These are phyloP conservation scores for Ochetophila trinervis DNA, from an alignment of 306 rosid species.

Conservation along the genomic window DNA sequence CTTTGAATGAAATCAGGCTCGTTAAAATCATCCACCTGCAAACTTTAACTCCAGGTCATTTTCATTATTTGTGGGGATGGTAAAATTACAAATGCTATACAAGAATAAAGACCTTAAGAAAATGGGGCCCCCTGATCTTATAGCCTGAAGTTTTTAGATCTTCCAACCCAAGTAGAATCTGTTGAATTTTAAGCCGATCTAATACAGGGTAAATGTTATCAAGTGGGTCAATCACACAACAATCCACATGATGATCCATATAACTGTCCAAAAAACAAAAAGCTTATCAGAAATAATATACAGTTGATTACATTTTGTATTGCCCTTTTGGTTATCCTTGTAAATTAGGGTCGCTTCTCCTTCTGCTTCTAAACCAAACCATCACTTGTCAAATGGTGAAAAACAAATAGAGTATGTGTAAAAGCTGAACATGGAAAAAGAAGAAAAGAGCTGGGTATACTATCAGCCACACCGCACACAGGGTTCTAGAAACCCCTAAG, in stretches of 20 bases:
- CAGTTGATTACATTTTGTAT: neutral
- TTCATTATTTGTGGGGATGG: no score
- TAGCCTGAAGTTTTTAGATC: constrained; percentile 48
- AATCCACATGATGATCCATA: constrained; percentile 52
- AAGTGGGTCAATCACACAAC: constrained; percentile 75
- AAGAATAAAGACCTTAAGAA: constrained; percentile 44
- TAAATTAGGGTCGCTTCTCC: neutral
- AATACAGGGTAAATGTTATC: constrained; percentile 55
- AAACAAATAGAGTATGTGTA: neutral
- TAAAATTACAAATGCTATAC: neutral
- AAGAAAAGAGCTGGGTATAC: neutral
- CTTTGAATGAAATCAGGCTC: constrained; percentile 42
- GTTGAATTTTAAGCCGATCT: constrained; percentile 75
- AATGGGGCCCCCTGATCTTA: constrained; percentile 71
- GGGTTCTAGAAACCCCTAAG: no score
- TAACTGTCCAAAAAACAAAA: constrained; percentile 35
- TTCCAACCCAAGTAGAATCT: constrained; percentile 62
- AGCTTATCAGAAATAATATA: constrained; percentile 3
- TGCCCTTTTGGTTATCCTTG: neutral
- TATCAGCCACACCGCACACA: neutral
- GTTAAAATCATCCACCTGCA: constrained; percentile 56
- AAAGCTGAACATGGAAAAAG: neutral
- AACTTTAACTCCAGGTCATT: neutral
- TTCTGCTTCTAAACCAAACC: neutral
- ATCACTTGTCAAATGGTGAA: neutral